phyloP scores from a whole-genome alignment of 306 rosid genomes.

The Crotalaria pallida region DNA sequence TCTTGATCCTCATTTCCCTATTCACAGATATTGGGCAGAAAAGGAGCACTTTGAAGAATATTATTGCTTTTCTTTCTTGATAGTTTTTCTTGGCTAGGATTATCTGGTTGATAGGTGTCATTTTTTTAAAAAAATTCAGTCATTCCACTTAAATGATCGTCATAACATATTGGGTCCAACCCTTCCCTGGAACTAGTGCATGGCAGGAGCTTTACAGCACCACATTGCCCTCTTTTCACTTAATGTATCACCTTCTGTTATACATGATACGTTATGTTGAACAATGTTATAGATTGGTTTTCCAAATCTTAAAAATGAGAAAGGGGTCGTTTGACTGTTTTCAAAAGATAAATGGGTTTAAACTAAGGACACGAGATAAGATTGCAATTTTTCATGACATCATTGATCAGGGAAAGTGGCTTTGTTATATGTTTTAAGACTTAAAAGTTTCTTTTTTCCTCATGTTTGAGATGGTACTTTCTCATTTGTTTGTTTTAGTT shows the following conservation, averaged over 20 bases:
- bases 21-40: neutral
- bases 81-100: constrained; percentile 1
- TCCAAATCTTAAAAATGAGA: neutral
- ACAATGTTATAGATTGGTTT: neutral
- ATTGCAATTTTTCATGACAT: neutral
- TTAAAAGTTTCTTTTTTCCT: neutral
- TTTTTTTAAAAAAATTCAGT: neutral
- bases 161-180: neutral
- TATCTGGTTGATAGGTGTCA: neutral
- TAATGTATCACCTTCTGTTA: neutral
- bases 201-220: too few species aligned
- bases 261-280: neutral
- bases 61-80: constrained; percentile 7
- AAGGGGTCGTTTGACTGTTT: neutral
- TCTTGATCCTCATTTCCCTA: neutral
- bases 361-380: neutral
- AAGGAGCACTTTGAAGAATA: neutral
- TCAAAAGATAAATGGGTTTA: neutral
- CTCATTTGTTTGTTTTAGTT: neutral
- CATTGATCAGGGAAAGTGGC: neutral
- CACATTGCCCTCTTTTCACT: neutral
- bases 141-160: neutral
- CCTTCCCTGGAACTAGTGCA: too few species aligned
- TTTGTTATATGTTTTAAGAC: neutral
- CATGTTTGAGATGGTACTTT: neutral